phyloP scores from a whole-genome alignment of 768 basidiomycete genomes.

The Rhizopogon vesiculosus region DNA sequence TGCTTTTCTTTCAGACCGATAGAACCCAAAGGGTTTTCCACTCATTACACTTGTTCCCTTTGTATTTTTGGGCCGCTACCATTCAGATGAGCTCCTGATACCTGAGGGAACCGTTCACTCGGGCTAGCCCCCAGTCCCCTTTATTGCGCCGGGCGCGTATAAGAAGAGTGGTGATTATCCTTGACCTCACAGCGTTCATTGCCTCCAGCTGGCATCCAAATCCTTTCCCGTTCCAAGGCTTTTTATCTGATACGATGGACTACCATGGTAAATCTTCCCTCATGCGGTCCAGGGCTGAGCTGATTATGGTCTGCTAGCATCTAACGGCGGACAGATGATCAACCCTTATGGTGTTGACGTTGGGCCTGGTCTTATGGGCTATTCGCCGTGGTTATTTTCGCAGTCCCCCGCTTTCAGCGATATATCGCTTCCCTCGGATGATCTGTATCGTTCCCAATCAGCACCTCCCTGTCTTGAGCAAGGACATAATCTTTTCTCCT shows the following conservation, averaged over 20 bases:
- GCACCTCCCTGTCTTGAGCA: constrained; percentile 6
- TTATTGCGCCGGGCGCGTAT: not conserved
- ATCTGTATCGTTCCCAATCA: constrained; percentile 7
- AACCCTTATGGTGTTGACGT: not conserved
- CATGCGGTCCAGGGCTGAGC: not conserved
- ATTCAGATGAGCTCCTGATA: constrained; percentile 10
- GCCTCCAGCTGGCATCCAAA: not conserved
- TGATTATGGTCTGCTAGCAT: not conserved
- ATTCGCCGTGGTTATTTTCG: not conserved
- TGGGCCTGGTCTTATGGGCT: not conserved
- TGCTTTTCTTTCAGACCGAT: not conserved
- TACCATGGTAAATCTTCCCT: not conserved
- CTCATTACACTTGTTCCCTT: constrained; percentile 5
- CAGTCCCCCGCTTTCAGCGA: not conserved
- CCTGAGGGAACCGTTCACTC: not conserved
- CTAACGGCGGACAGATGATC: not conserved
- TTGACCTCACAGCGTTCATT: not conserved
- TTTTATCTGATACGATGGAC: not conserved
- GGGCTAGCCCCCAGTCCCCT: not conserved
- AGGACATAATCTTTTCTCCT: not conserved
- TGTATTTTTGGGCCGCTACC: constrained; percentile 12
- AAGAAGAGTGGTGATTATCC: not conserved
- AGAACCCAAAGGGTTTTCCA: not conserved
- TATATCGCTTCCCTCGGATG: not conserved
- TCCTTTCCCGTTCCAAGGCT: not conserved